A percentile compares a stretch with the other conserved stretches of the same genome.
Conservation (phyloP, 139 green algal genomes). For the Penium margaritaceum region DNA sequence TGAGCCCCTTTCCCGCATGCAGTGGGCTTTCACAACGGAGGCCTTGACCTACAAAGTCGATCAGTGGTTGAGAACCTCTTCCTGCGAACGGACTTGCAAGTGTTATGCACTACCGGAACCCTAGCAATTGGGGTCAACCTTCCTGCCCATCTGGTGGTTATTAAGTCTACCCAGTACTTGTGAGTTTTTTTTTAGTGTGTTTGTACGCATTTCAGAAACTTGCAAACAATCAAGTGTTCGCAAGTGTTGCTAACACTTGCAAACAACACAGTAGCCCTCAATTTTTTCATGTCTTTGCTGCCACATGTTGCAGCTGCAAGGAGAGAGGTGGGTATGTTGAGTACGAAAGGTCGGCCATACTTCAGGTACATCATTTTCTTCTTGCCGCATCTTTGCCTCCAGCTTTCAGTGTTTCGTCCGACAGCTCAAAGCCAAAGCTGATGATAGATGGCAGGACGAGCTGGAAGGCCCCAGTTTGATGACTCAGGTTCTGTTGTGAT, state of each 20-base stretch:
- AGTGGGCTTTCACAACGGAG: slow-evolving; percentile 75
- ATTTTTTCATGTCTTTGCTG: too few species aligned
- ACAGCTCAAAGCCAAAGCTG: too few species aligned
- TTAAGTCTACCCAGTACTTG: slow-evolving; percentile 74
- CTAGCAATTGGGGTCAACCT: slow-evolving; percentile 88
- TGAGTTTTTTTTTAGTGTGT: slow-evolving; percentile 8
- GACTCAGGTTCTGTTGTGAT: slow-evolving; percentile 79
- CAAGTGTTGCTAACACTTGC: too few species aligned
- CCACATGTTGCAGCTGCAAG: slow-evolving; percentile 39
- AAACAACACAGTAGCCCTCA: too few species aligned
- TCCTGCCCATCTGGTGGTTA: slow-evolving; percentile 81
- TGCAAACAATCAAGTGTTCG: not conserved
- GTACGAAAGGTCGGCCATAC: slow-evolving; percentile 70
- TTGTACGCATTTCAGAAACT: not conserved
- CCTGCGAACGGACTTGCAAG: slow-evolving; percentile 35
- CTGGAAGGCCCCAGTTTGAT: slow-evolving; percentile 87
- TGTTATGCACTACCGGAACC: slow-evolving; percentile 82
- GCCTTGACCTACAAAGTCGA: slow-evolving; percentile 66
- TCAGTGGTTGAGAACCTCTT: slow-evolving; percentile 42
- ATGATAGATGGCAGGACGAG: slow-evolving; percentile 46
- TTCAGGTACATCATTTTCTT: slow-evolving; percentile 49
- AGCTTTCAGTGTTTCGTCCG: too few species aligned
- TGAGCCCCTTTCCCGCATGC: not conserved
- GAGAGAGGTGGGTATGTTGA: slow-evolving; percentile 67
- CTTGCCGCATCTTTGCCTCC: too few species aligned